These are phyloP conservation scores for Amesomyces nigricolor DNA, from an alignment of 2,329 filamentous ascomycete species.

Conservation along the genomic window DNA sequence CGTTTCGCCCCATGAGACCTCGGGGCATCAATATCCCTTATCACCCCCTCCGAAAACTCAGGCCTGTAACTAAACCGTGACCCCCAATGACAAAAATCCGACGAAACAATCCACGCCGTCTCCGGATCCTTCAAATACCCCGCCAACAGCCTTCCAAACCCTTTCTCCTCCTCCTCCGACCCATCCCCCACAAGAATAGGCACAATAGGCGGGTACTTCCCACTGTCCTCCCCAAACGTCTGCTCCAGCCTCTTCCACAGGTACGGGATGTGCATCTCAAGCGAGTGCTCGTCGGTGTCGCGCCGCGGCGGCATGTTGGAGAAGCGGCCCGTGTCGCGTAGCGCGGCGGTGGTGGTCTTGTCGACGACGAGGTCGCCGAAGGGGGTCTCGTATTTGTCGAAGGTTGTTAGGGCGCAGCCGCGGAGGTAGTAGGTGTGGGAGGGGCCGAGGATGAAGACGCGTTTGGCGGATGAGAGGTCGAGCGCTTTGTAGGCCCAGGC, in stretches of 20 bases:
- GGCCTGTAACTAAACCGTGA: slow-evolving; percentile 75
- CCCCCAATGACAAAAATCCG: slow-evolving; percentile 98
- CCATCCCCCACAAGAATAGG: slow-evolving; percentile 84
- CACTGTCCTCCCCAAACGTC: slow-evolving; percentile 39
- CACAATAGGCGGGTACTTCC: slow-evolving; percentile 64
- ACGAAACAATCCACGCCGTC: slow-evolving; percentile 83
- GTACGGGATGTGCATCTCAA: slow-evolving; percentile 96
- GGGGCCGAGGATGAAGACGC: slow-evolving; percentile 86
- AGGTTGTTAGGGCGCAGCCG: slow-evolving; percentile 70
- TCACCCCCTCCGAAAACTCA: slow-evolving; percentile 53
- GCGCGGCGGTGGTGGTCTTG: slow-evolving; percentile 43
- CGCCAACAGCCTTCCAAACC: slow-evolving; percentile 64
- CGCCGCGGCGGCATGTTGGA: slow-evolving; percentile 56
- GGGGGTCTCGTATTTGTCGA: slow-evolving; percentile 66
- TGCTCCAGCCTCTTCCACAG: slow-evolving; percentile 69
- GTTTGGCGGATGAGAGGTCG: slow-evolving; percentile 75
- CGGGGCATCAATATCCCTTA: slow-evolving; percentile 21
- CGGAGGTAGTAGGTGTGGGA: slow-evolving; percentile 82
- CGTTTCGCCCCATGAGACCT: slow-evolving; percentile 24
- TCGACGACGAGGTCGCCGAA: slow-evolving; percentile 67
- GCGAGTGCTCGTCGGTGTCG: slow-evolving; percentile 82
- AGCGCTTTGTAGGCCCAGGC: slow-evolving; percentile 92
- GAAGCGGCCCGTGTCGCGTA: slow-evolving; percentile 51
- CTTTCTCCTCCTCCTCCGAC: slow-evolving; percentile 57
- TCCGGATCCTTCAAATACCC: slow-evolving; percentile 69